Percentiles rank a stretch among this genome's conserved stretches.
These are phyloP conservation scores for Linaria vulgaris DNA, from an alignment of 257 asterid genomes.

Conservation along the genomic window DNA sequence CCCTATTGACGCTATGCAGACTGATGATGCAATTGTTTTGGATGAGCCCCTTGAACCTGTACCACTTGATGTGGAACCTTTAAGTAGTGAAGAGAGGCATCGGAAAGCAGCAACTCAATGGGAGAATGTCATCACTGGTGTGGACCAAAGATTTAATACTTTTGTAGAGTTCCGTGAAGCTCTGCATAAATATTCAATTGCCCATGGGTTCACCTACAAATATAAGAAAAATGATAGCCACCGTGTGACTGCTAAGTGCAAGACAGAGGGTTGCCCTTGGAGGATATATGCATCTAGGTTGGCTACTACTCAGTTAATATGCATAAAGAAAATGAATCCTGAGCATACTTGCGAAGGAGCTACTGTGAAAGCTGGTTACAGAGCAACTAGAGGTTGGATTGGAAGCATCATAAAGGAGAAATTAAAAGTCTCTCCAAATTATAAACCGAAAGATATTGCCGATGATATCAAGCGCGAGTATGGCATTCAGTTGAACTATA, in stretches of 20 bases:
- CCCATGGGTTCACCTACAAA: conserved; percentile 92
- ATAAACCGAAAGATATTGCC: conserved; percentile 94
- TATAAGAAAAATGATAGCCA: conserved; percentile 96
- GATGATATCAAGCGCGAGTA: conserved; percentile 92
- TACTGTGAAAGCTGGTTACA: conserved; percentile 83
- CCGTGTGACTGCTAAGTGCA: conserved; percentile 97
- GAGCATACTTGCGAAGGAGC: conserved; percentile 92
- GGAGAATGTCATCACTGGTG: conserved; percentile 96
- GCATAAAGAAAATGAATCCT: conserved; percentile 85
- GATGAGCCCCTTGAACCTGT: conserved; percentile 59
- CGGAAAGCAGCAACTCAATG: conserved; percentile 89
- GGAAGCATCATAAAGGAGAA: conserved; percentile 93
- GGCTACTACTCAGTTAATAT: conserved; percentile 87
- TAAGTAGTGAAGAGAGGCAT: conserved; percentile 62
- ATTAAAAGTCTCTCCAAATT: conserved; percentile 81
- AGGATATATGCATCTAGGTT: conserved; percentile 90
- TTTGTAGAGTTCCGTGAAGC: conserved; percentile 97
- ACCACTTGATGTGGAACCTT: conserved; percentile 36
- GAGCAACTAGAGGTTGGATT: conserved; percentile 97
- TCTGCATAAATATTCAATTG: conserved; percentile 91
- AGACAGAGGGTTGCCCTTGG: conserved; percentile 96
- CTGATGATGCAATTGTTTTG: conserved; percentile 55
- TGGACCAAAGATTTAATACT: conserved; percentile 91
- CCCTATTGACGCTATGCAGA: conserved; percentile 57
- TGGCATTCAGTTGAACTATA: conserved; percentile 94